phyloP scores from a whole-genome alignment of 176 grass and related monocot species.

The Bonia amplexicaulis region DNA sequence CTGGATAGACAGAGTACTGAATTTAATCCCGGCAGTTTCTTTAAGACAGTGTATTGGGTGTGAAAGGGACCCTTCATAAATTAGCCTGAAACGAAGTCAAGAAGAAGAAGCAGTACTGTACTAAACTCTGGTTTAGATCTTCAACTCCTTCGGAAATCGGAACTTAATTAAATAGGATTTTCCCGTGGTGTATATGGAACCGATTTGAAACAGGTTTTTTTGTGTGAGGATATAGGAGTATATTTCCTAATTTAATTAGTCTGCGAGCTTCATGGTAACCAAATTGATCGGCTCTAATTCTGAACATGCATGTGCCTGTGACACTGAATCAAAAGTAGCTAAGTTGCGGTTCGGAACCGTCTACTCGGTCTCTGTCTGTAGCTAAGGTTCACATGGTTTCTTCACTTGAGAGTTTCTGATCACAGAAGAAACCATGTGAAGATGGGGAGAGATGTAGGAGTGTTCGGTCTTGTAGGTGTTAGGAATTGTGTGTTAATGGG shows the following conservation, averaged over 20 bases:
- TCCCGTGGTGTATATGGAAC: too few species aligned
- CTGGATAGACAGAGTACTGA: not conserved
- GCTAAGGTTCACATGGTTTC: slow-evolving; percentile 26
- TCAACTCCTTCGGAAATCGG: not conserved
- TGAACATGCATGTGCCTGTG: not conserved
- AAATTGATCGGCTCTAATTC: not conserved
- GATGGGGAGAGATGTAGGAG: not conserved
- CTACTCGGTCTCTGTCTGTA: not conserved
- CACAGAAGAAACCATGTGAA: slow-evolving; percentile 1
- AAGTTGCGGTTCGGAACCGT: not conserved
- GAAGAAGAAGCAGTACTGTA: not conserved
- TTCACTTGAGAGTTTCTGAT: not conserved
- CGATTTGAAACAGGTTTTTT: too few species aligned
- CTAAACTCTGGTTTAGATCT: not conserved
- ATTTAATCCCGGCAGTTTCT: slow-evolving; percentile 1
- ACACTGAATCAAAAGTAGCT: not conserved
- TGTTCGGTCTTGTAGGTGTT: not conserved
- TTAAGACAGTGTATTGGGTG: not conserved
- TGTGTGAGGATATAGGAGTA: not conserved
- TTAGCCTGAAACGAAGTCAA: not conserved
- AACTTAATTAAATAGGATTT: not conserved
- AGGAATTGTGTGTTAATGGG: not conserved
- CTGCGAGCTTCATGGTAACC: not conserved
- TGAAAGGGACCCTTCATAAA: not conserved
- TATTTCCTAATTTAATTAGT: not conserved